Evolutionary conservation across 768 basidiomycete genomes (phyloP), one percentile per base, ranked within the genome.

Genomic region (Mycena capillaripes): DNA sequence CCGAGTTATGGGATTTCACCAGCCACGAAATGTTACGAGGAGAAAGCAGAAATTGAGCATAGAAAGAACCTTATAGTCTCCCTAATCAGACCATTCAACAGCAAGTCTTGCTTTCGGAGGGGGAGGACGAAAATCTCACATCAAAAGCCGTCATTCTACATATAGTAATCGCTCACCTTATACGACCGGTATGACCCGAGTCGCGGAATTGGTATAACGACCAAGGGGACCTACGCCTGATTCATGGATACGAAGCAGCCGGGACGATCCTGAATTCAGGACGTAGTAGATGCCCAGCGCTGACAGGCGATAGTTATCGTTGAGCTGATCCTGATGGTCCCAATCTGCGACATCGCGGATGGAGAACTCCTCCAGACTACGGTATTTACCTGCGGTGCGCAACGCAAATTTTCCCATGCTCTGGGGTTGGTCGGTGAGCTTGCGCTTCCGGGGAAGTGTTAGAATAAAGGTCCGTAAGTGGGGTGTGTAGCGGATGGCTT

Each of bases 241-340:
- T 27, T 66, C 64, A n/a, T 66, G 40, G 38, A 32, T 36, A 12
- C 40, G 64, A 30, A 66, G 55, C 14, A 56, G n/a, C n/a, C 64
- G 53, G 40, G 53, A 32, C 14, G n/a, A n/a, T 19, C 40, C 64
- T 16, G 53, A 44, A 25, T 23, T 25, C 30, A 66, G 29, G 29
- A 66, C 27, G 30, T 66, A 36, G 36, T 69, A 69, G 38, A 44
- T 40, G 27, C 58, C 60, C 19, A 61, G 29, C 36, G 50, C 44
- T 38, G 52, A 19, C 36, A 69, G 52, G 27, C 72, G 68, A 58
- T 65, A 75, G 12, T 69, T 60, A 11, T 67, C 64, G 48, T 66
- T 57, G 14, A 77, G 56, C 58, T 75, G 74, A 52, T 77, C 75
- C 27, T 57, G 53, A 38, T 75, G 74, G 56, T 77, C 75, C 76